phyloP scores from a whole-genome alignment of 805 yeast species.

The Torulaspora microellipsoides region DNA sequence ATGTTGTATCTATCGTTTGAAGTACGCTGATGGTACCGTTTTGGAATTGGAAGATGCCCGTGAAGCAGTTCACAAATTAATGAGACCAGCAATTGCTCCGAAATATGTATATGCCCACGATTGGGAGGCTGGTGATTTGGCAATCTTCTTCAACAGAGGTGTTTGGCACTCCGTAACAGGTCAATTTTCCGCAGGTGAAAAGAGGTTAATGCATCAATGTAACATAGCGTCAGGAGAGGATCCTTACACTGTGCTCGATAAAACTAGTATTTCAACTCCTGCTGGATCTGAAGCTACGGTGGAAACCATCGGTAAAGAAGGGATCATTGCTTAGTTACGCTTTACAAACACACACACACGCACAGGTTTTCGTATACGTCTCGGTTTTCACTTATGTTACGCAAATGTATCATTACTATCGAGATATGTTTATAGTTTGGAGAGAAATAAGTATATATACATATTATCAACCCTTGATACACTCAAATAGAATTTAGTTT shows the following conservation, averaged over 20 bases:
- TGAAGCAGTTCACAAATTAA: conserved; percentile 60
- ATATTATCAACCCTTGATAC: too few relatives aligned
- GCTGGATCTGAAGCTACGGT: background rate
- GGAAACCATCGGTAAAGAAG: conserved; percentile 1
- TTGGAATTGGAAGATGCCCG: conserved; percentile 72
- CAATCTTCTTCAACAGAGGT: conserved; percentile 82
- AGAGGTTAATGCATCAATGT: conserved; percentile 89
- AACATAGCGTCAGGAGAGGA: conserved; percentile 80
- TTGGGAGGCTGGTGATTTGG: conserved; percentile 82
- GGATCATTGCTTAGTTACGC: background rate
- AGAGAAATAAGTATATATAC: too few relatives aligned
- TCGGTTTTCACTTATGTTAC: too few relatives aligned
- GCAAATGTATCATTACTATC: too few relatives aligned
- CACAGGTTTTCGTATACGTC: too few relatives aligned
- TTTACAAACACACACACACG: too few relatives aligned
- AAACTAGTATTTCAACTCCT: background rate
- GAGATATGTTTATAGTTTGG: too few relatives aligned
- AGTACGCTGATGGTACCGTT: conserved; percentile 50
- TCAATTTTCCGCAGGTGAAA: conserved; percentile 72
- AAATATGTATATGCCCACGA: conserved; percentile 70
- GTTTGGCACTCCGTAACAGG: conserved; percentile 93
- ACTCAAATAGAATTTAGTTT: too few relatives aligned
- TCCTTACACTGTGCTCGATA: conserved; percentile 39
- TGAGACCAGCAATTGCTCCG: conserved; percentile 85
- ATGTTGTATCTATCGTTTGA: conserved; percentile 69